phyloP scores from a whole-genome alignment of 2,329 filamentous ascomycete genomes.

The Pseudocercospora vitis region DNA sequence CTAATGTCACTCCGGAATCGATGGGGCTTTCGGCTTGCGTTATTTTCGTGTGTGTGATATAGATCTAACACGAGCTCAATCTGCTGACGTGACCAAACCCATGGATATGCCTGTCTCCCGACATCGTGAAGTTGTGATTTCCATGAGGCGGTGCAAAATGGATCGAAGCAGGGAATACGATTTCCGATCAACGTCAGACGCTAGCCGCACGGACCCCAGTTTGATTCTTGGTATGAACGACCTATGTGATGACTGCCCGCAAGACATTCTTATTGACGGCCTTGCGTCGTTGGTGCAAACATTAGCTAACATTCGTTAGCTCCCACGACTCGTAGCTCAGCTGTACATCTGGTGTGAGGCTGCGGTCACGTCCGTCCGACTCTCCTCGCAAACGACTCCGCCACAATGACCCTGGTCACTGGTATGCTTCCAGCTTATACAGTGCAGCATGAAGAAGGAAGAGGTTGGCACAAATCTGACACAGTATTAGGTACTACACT shows the following conservation, averaged over 20 bases:
- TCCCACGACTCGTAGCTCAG: too few species aligned
- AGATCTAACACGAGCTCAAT: constrained; percentile 1
- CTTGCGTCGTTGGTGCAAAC: too few species aligned
- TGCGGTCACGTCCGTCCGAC: not conserved
- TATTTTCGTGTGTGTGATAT: not conserved
- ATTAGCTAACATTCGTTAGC: too few species aligned
- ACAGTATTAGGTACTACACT: not conserved
- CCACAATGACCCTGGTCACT: not conserved
- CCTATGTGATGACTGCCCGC: not conserved
- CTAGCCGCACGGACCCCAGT: not conserved
- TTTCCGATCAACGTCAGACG: constrained; percentile 1
- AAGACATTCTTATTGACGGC: too few species aligned
- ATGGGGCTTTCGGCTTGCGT: not conserved
- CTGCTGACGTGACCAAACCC: not conserved
- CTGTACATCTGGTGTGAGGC: not conserved
- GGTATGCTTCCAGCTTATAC: too few species aligned
- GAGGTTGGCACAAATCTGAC: not conserved
- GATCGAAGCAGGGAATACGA: constrained; percentile 1
- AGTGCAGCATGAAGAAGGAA: not conserved
- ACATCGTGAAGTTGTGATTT: not conserved
- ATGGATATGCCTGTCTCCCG: not conserved
- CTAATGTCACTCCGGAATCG: too few species aligned
- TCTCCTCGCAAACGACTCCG: not conserved
- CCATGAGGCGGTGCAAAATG: not conserved
- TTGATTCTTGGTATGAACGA: not conserved